These are phyloP conservation scores for Colletotrichum limetticola DNA, from an alignment of 2,329 filamentous ascomycete species.

Conservation along the genomic window DNA sequence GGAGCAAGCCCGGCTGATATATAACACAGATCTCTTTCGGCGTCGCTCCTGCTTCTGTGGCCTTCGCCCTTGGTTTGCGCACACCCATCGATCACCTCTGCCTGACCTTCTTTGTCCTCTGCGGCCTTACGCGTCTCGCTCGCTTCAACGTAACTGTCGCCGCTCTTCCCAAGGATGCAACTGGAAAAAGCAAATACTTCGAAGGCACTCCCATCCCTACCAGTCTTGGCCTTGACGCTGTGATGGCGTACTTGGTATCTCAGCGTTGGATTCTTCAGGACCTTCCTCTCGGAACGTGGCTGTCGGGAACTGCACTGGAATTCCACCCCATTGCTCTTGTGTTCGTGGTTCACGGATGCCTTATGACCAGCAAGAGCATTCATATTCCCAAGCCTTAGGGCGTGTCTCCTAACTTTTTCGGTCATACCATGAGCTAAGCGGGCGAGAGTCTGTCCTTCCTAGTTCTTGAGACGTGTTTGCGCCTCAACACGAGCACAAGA, in stretches of 20 bases:
- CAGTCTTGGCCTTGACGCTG: conserved; percentile 78
- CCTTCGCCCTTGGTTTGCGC: conserved; percentile 89
- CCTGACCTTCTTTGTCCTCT: conserved; percentile 91
- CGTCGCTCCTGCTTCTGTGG: conserved; percentile 85
- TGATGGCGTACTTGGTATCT: conserved; percentile 92
- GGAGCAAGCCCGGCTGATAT: background rate
- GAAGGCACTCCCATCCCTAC: conserved; percentile 98
- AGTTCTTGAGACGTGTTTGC: background rate
- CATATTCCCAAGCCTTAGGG: conserved; percentile 88
- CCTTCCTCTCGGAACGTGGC: conserved; percentile 80
- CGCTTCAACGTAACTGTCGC: conserved; percentile 97
- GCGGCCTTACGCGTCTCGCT: conserved; percentile 90
- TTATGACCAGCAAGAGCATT: conserved; percentile 96
- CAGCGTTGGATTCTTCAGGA: conserved; percentile 82
- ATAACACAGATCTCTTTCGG: conserved; percentile 89
- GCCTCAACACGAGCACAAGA: background rate
- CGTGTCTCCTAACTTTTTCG: background rate
- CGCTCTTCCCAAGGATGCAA: conserved; percentile 88
- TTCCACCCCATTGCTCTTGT: conserved; percentile 85
- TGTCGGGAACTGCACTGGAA: conserved; percentile 76
- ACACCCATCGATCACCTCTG: conserved; percentile 83
- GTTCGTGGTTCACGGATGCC: conserved; percentile 88
- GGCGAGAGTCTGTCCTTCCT: background rate
- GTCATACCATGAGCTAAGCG: background rate
- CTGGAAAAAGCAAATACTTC: conserved; percentile 94